Conservation (phyloP, 148 eudicot species). For the Tetragonia tetragonoides region DNA sequence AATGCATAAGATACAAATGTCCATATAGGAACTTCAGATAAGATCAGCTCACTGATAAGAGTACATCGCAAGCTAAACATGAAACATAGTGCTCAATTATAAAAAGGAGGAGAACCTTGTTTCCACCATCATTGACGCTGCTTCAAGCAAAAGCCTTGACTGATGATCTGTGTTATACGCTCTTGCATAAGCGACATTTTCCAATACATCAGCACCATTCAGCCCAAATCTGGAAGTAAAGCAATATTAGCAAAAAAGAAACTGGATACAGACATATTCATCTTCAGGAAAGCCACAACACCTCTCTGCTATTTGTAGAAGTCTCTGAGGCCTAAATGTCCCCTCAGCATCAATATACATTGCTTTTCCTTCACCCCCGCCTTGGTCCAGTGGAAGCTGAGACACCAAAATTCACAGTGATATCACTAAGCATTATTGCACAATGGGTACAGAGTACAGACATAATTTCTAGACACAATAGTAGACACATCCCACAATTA, state of each 20-base stretch:
- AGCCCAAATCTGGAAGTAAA: slow-evolving; percentile 67
- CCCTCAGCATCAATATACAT: slow-evolving; percentile 99
- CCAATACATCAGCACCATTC: slow-evolving; percentile 91
- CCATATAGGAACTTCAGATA: neutral
- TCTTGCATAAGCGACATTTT: slow-evolving; percentile 96
- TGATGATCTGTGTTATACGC: slow-evolving; percentile 98
- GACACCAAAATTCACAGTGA: slow-evolving; percentile 12
- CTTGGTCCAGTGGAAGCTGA: slow-evolving; percentile 96
- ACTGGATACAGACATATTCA: neutral
- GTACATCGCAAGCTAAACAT: neutral
- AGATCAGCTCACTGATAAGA: neutral
- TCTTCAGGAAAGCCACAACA: slow-evolving; percentile 28
- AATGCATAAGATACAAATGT: neutral
- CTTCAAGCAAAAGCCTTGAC: slow-evolving; percentile 98
- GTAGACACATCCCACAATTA: neutral
- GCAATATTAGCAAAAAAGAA: slow-evolving; percentile 15
- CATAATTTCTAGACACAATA: neutral
- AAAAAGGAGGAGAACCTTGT: slow-evolving; percentile 50
- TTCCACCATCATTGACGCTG: slow-evolving; percentile 99
- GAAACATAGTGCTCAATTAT: neutral
- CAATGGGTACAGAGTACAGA: neutral
- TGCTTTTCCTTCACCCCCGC: slow-evolving; percentile 99
- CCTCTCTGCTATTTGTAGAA: slow-evolving; percentile 96
- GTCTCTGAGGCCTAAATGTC: slow-evolving; percentile 94
- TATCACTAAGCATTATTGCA: neutral